Evolutionary conservation across 257 asterid species (phyloP).

Genomic region (Asclepias syriaca): DNA sequence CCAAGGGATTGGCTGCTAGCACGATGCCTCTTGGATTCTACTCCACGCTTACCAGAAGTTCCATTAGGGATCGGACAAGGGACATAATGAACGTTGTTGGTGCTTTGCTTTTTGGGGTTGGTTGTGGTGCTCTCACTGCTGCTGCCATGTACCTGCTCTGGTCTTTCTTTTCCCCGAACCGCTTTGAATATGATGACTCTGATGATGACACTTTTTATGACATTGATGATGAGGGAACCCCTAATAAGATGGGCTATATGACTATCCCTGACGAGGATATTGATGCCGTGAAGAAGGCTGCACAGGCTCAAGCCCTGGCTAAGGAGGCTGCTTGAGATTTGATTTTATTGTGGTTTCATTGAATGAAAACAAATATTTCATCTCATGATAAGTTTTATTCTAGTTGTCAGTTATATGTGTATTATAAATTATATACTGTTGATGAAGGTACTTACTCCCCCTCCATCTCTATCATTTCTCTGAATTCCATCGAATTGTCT

Average conservation of each 20-base stretch:
- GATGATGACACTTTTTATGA: slow-evolving; percentile 40
- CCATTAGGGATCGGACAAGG: slow-evolving; percentile 59
- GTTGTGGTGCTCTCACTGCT: slow-evolving; percentile 74
- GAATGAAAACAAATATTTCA: slow-evolving; percentile 4
- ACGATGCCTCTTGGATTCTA: slow-evolving; percentile 43
- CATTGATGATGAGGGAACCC: slow-evolving; percentile 27
- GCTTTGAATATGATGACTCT: slow-evolving; percentile 45
- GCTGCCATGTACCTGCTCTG: slow-evolving; percentile 62
- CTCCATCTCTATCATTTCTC: not conserved
- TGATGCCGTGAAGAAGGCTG: slow-evolving; percentile 46
- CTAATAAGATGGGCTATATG: slow-evolving; percentile 52
- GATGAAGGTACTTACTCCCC: slow-evolving; percentile 4
- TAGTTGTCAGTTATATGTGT: slow-evolving; percentile 11
- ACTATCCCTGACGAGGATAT: slow-evolving; percentile 39
- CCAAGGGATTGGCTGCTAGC: slow-evolving; percentile 12
- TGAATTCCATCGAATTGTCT: slow-evolving; percentile 7
- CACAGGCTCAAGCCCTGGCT: slow-evolving; percentile 19
- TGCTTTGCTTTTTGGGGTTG: slow-evolving; percentile 72
- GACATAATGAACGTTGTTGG: slow-evolving; percentile 77
- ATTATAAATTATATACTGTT: slow-evolving; percentile 5
- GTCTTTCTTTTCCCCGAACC: slow-evolving; percentile 54
- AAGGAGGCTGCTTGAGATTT: slow-evolving; percentile 42
- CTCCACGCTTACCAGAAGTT: slow-evolving; percentile 48
- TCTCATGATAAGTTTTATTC: slow-evolving; percentile 5
- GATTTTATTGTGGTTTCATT: not conserved